Conservation (phyloP, 176 grass and related monocot genomes). For the Carex kokanica region DNA sequence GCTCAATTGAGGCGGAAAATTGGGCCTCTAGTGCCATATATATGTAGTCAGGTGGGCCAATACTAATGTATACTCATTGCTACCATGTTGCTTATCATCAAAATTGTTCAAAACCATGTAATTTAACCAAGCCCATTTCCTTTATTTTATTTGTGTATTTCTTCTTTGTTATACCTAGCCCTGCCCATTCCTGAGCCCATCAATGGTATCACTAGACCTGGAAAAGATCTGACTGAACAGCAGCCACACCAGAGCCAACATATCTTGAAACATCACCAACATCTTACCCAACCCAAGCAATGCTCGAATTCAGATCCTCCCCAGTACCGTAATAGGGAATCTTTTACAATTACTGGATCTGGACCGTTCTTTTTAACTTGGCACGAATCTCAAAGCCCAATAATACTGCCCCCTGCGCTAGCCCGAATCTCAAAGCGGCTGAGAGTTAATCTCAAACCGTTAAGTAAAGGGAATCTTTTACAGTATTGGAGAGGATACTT, state of each 20-base stretch:
- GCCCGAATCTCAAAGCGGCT: too few relatives aligned
- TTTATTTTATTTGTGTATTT: not conserved
- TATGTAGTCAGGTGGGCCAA: too few relatives aligned
- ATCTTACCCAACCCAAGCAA: too few relatives aligned
- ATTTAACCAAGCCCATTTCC: not conserved
- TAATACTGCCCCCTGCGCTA: too few relatives aligned
- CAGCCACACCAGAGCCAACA: not conserved
- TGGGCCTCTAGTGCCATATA: not conserved
- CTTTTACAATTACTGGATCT: too few relatives aligned
- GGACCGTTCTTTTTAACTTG: too few relatives aligned
- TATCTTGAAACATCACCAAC: not conserved
- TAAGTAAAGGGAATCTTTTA: too few relatives aligned
- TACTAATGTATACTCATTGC: not conserved
- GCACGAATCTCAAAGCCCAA: too few relatives aligned
- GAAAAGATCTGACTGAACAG: not conserved
- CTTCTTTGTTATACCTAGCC: not conserved
- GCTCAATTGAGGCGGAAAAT: not conserved
- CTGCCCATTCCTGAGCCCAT: not conserved
- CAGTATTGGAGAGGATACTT: too few relatives aligned
- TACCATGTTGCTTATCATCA: not conserved
- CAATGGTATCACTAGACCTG: not conserved
- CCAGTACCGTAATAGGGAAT: too few relatives aligned
- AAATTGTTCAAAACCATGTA: not conserved
- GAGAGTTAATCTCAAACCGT: too few relatives aligned
- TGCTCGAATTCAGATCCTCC: too few relatives aligned